phyloP scores from a whole-genome alignment of 768 basidiomycete species.

The Auriculariales sp. region DNA sequence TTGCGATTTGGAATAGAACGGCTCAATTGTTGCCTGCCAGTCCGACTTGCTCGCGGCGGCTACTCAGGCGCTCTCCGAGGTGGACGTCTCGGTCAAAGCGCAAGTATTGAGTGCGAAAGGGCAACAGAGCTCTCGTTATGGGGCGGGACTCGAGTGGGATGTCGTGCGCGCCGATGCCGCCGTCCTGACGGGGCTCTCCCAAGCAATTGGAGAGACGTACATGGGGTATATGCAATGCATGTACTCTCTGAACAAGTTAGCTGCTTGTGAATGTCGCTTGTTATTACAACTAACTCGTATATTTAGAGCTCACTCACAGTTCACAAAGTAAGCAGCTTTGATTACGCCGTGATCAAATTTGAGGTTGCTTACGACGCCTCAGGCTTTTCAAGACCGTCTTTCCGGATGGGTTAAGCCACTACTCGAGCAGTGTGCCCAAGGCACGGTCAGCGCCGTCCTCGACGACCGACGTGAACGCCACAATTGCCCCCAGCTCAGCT shows the following conservation, averaged over 20 bases:
- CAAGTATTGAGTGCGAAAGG: constrained; percentile 25
- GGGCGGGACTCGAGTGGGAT: constrained; percentile 61
- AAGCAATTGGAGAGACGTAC: constrained; percentile 35
- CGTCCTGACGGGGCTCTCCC: constrained; percentile 53
- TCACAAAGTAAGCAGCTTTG: constrained; percentile 38
- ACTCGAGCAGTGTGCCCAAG: no score
- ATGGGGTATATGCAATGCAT: constrained; percentile 45
- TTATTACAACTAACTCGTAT: constrained; percentile 1
- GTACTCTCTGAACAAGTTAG: constrained; percentile 41
- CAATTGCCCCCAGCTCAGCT: constrained; percentile 6
- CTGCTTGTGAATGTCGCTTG: neutral
- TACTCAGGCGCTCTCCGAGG: constrained; percentile 32
- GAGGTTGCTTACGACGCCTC: neutral
- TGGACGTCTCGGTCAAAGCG: constrained; percentile 48
- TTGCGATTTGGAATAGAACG: neutral
- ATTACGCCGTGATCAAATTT: neutral
- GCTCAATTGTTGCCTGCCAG: constrained; percentile 18
- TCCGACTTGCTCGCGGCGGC: constrained; percentile 51
- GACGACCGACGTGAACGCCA: constrained; percentile 21
- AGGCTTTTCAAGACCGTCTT: constrained; percentile 57
- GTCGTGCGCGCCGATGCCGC: constrained; percentile 59
- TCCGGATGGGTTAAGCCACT: constrained; percentile 39
- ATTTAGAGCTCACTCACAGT: constrained; percentile 54
- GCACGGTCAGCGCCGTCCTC: no score
- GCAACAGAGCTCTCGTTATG: constrained; percentile 26